phyloP scores from a whole-genome alignment of 75 land plant species.

The Picea sitchensis region DNA sequence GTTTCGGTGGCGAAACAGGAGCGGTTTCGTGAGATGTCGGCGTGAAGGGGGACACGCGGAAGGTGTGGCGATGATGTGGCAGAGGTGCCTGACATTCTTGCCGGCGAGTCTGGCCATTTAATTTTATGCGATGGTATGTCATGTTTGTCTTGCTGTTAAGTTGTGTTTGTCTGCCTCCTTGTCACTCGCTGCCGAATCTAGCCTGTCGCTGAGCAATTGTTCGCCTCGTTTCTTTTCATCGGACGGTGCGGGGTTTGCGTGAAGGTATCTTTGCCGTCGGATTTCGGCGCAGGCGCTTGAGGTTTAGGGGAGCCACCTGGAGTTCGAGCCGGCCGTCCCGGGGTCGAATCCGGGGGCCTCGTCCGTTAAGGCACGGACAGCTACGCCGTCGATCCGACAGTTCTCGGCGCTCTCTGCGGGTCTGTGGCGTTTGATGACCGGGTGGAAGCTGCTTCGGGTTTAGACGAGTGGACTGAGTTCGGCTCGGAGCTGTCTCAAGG shows the following conservation, averaged over 20 bases:
- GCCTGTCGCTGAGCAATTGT: conserved; percentile 3
- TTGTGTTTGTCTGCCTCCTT: conserved; percentile 4
- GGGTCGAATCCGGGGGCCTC: not conserved
- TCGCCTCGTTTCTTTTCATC: not conserved
- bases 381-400: too few species aligned
- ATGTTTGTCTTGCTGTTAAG: conserved; percentile 1
- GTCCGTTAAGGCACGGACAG: not conserved
- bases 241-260: not conserved
- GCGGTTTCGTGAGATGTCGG: not conserved
- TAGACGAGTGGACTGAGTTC: too few species aligned
- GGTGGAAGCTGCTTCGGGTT: too few species aligned
- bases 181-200: not conserved
- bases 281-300: not conserved
- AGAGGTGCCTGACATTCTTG: conserved; percentile 2
- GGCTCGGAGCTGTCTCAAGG: not conserved
- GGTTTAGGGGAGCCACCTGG: not conserved
- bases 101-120: conserved; percentile 2
- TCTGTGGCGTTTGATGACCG: too few species aligned
- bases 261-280: not conserved
- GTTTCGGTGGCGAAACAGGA: not conserved
- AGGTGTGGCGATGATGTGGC: not conserved
- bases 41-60: not conserved
- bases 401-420: too few species aligned
- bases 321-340: not conserved
- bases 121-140: not conserved